These are phyloP conservation scores for Berkeleyomyces rouxiae DNA, from an alignment of 2,329 filamentous ascomycete genomes.

Conservation along the genomic window DNA sequence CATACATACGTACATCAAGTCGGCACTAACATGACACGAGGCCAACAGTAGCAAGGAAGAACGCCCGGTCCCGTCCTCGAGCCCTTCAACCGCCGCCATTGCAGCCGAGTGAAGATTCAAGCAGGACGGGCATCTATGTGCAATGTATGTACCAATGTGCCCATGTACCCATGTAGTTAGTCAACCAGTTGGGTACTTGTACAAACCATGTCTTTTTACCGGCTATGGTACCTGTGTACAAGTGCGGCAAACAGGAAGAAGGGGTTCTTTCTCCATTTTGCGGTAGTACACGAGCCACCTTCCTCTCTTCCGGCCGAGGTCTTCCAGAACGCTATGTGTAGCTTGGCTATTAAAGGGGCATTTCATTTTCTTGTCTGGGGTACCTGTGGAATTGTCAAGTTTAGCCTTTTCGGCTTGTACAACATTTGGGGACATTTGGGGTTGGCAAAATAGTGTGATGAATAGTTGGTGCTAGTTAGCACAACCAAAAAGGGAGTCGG, in stretches of 20 bases:
- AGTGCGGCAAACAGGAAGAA: background rate
- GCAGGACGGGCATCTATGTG: no score
- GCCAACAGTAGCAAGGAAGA: no score
- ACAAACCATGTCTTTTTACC: background rate
- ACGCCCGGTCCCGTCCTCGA: no score
- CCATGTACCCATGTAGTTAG: no score
- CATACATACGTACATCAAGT: no score
- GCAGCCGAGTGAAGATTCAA: no score
- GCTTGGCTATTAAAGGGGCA: no score
- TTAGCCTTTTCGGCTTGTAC: background rate
- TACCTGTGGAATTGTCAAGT: background rate
- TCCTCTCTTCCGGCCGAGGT: slow-evolving; percentile 13
- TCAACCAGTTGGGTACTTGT: background rate
- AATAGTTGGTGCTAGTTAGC: background rate
- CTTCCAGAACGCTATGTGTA: background rate
- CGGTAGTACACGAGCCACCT: background rate
- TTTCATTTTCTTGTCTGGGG: no score
- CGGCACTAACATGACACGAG: no score
- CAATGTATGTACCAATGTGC: no score
- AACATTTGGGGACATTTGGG: background rate
- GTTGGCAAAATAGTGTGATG: background rate
- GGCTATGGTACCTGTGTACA: background rate
- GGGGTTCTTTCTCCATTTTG: background rate
- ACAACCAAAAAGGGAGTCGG: background rate
- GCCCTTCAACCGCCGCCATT: no score